phyloP scores from a whole-genome alignment of 1,284 basidiomycete species.

The Cryptococcus sp. region DNA sequence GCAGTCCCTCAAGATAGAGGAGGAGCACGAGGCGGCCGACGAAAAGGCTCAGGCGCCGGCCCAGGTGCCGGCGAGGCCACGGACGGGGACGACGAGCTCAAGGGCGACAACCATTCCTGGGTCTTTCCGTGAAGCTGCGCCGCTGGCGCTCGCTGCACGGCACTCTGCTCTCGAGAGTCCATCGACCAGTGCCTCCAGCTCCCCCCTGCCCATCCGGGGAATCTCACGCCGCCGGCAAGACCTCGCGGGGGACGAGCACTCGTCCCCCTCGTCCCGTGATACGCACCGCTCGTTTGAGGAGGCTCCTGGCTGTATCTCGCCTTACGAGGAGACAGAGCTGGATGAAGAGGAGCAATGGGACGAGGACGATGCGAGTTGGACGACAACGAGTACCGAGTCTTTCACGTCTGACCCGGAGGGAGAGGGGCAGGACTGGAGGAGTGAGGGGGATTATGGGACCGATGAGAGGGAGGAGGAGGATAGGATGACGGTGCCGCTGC shows the following conservation, averaged over 20 bases:
- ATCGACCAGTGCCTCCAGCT: neutral
- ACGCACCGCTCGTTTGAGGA: neutral
- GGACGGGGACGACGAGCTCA: slow-evolving; percentile 10
- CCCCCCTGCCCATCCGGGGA: slow-evolving; percentile 12
- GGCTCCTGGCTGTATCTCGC: neutral
- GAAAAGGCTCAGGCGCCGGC: slow-evolving; percentile 6
- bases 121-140: neutral
- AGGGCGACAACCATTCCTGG: neutral
- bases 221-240: slow-evolving; percentile 5
- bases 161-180: neutral
- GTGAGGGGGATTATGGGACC: slow-evolving; percentile 9
- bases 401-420: slow-evolving; percentile 17
- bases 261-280: slow-evolving; percentile 14
- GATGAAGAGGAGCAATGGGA: slow-evolving; percentile 11
- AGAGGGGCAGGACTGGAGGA: slow-evolving; percentile 7
- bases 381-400: slow-evolving; percentile 17
- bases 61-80: neutral
- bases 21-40: slow-evolving; percentile 5
- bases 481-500: slow-evolving; percentile 85
- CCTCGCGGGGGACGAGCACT: slow-evolving; percentile 7
- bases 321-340: slow-evolving; percentile 1
- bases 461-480: slow-evolving; percentile 32
- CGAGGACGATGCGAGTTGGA: slow-evolving; percentile 26
- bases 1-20: neutral
- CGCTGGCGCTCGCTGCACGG: no score